Conservation (phyloP, 805 yeast genomes). For the Spathaspora hagerdaliae region DNA sequence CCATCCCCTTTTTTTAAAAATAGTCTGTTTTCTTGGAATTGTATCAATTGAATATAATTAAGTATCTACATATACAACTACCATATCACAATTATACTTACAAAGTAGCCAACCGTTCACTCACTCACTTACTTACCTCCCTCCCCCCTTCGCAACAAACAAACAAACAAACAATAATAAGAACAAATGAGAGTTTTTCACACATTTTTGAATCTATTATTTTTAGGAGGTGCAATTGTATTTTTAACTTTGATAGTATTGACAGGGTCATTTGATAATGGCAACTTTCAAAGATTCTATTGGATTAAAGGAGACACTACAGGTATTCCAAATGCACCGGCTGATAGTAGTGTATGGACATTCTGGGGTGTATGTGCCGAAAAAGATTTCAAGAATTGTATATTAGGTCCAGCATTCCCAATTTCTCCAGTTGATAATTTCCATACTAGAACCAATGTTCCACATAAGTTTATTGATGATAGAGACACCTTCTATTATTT, state of each 20-base stretch:
- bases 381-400: constrained; percentile 49
- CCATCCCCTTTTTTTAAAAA: too few species aligned
- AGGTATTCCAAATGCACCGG: constrained; percentile 45
- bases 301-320: constrained; percentile 78
- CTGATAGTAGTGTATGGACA: constrained; percentile 66
- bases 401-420: constrained; percentile 72
- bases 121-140: too few species aligned
- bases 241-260: constrained; percentile 56
- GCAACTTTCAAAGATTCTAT: constrained; percentile 66
- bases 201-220: constrained; percentile 33
- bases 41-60: too few species aligned
- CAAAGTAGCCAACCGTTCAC: not conserved
- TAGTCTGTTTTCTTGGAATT: too few species aligned
- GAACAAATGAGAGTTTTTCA: constrained; percentile 25
- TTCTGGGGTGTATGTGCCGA: constrained; percentile 69
- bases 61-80: not conserved
- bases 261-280: constrained; percentile 56
- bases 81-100: not conserved
- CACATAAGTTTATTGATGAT: constrained; percentile 47
- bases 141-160: too few species aligned
- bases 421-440: constrained; percentile 80
- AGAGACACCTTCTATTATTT: constrained; percentile 60
- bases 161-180: too few species aligned
- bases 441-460: constrained; percentile 47
- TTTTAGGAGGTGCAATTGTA: constrained; percentile 38